A percentile compares a stretch with the other conserved stretches of the same genome.
phyloP scores from a whole-genome alignment of 2,329 filamentous ascomycete species.

The Neofusicoccum sp. region DNA sequence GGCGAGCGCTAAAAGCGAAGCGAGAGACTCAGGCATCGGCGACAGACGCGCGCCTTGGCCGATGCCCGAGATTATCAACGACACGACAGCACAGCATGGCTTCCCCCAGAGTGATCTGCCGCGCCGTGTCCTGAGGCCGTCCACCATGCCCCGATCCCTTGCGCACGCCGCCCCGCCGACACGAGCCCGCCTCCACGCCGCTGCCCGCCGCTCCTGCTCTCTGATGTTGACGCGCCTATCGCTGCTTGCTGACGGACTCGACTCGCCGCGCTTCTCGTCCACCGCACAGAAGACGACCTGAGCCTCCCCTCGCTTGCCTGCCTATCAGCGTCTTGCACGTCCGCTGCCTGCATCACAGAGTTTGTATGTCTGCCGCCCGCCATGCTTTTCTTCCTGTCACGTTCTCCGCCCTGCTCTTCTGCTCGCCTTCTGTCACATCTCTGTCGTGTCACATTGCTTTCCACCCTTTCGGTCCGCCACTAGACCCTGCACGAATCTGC shows the following conservation, averaged over 20 bases:
- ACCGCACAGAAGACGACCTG: slow-evolving; percentile 3
- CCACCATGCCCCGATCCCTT: slow-evolving; percentile 7
- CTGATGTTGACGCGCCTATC: slow-evolving; percentile 9
- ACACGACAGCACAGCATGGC: slow-evolving; percentile 5
- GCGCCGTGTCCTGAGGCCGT: slow-evolving; percentile 2
- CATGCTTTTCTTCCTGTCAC: neutral
- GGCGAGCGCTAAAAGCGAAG: too few relatives aligned
- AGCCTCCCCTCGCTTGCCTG: slow-evolving; percentile 8
- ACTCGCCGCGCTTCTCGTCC: slow-evolving; percentile 1
- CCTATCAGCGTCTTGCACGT: neutral
- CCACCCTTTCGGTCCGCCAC: neutral
- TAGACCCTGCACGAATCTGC: slow-evolving; percentile 18
- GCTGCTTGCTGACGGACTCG: slow-evolving; percentile 5
- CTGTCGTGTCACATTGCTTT: slow-evolving; percentile 8
- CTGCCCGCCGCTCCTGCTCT: neutral
- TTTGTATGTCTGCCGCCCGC: neutral
- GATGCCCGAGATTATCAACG: slow-evolving; percentile 6
- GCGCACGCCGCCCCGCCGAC: neutral
- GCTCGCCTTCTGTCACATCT: neutral
- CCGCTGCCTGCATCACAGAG: neutral
- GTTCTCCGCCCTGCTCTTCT: neutral
- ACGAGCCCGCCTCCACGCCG: neutral
- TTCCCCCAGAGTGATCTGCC: neutral
- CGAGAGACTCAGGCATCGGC: too few relatives aligned
- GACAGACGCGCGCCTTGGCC: slow-evolving; percentile 8